phyloP scores from a whole-genome alignment of 140 eudicot species.

The Senecio squalidus region DNA sequence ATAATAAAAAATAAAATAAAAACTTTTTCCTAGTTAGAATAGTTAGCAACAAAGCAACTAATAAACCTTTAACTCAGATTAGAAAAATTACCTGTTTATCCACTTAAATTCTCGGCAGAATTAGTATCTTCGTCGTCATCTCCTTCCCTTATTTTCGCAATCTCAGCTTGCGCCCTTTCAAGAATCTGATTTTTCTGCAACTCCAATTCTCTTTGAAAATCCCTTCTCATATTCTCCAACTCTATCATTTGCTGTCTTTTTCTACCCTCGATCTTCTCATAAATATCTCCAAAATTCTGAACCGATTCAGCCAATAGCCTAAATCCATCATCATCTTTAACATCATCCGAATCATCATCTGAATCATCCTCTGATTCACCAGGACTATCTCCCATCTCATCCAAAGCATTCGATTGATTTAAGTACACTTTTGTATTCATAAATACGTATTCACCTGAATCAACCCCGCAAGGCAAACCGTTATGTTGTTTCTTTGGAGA shows the following conservation, averaged over 20 bases:
- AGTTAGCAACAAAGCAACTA: background rate
- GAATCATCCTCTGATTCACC: conserved; percentile 54
- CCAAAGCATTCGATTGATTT: conserved; percentile 63
- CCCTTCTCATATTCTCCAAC: conserved; percentile 81
- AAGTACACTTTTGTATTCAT: conserved; percentile 77
- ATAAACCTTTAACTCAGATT: background rate
- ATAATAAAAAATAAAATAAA: no score
- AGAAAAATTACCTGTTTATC: conserved; percentile 32
- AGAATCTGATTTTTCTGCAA: conserved; percentile 79
- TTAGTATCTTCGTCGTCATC: conserved; percentile 47
- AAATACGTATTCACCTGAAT: conserved; percentile 94
- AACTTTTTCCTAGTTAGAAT: no score
- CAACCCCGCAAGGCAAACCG: conserved; percentile 87
- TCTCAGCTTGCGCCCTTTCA: conserved; percentile 77
- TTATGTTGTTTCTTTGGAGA: conserved; percentile 45
- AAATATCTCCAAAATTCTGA: conserved; percentile 64
- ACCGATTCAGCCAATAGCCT: conserved; percentile 72
- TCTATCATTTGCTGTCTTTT: conserved; percentile 90
- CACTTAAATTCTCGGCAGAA: conserved; percentile 43
- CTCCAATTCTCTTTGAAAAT: conserved; percentile 81
- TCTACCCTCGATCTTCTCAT: conserved; percentile 75
- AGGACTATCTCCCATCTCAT: conserved; percentile 94
- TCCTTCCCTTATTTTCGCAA: conserved; percentile 56
- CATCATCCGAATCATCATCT: conserved; percentile 31
- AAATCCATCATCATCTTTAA: conserved; percentile 38